Base-by-base conservation (phyloP, 106 monocot species). In the Acorus calamus region DNA sequence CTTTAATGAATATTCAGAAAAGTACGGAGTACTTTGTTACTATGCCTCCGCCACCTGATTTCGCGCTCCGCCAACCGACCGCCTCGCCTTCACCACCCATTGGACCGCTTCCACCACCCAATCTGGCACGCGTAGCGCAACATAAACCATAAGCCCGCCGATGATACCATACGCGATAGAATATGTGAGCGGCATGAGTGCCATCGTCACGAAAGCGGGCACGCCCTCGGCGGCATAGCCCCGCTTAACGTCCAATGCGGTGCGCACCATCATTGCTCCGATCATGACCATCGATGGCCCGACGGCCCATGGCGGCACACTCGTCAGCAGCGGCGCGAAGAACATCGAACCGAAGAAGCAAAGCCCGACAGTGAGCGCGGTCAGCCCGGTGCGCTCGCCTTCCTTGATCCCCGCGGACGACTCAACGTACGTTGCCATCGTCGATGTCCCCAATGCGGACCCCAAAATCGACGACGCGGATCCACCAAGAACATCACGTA, bases 241-340 rank as follows among this genome's bases (percentile, higher is more conserved):
- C 90, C 90, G 86, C 61, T 91, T 80, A 6, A 91, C 73, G 50
- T 84, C 86, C 76, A 59, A 79, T 59, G 53, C 76, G 67, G 80
- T 64, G 70, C 63, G 62, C 80, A 78, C 72, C 90, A 91, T 86
- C 85, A 91, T 86, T 55, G 65, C 78, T 14, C 90, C 90, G 14
- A 91, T 86, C 67, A 86, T 46, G 60, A 89, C 79, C 73, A 89
- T 42, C 47, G 89, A 73, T 5, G 85, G 78, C 55, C 90, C 90
- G 9, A 86, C 78, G 8, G 86, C 90, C 86, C 90, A 89, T 64
- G 77, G 74, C 53, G 89, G 89, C 71, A 89, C 85, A 64, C 69
- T 85, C 1, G 72, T 77, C 3, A 85, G 42, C 65, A 89, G 41
- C 64, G 89, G 89, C 57, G 73, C 55, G 70, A 90, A 78, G 48